Conservation (phyloP, 345 rosid species). For the Murraya koenigii region DNA sequence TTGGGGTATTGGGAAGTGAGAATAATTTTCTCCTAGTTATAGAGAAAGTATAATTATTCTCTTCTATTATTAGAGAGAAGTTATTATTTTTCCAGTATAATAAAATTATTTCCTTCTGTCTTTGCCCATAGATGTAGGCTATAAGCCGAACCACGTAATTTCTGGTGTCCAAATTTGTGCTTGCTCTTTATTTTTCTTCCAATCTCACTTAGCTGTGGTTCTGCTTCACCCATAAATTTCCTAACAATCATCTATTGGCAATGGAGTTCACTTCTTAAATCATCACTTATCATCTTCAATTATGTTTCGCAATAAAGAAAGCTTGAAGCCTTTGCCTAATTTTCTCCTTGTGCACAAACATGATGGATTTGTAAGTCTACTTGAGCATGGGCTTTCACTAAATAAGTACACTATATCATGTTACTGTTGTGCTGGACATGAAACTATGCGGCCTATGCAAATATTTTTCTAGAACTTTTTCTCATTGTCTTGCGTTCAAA, state of each 20-base stretch:
- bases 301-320: constrained; percentile 34
- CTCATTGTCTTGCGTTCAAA: background rate
- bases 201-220: too few species aligned
- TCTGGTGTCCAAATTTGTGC: too few species aligned
- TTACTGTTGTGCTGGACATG: background rate
- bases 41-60: too few species aligned
- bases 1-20: too few species aligned
- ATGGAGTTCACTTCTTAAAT: constrained; percentile 39
- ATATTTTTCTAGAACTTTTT: background rate
- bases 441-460: background rate
- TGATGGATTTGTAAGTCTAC: constrained; percentile 27
- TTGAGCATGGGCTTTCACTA: background rate
- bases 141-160: too few species aligned
- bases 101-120: too few species aligned
- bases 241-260: constrained; percentile 39
- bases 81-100: too few species aligned
- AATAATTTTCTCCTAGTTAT: too few species aligned
- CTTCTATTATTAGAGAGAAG: too few species aligned
- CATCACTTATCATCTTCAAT: constrained; percentile 27
- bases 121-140: too few species aligned
- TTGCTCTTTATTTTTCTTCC: too few species aligned
- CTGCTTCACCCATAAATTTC: too few species aligned
- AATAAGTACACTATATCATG: background rate
- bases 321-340: constrained; percentile 36
- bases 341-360: constrained; percentile 33